These are phyloP conservation scores for Scytalidium lignicola DNA, from an alignment of 2,329 filamentous ascomycete genomes.

Conservation along the genomic window DNA sequence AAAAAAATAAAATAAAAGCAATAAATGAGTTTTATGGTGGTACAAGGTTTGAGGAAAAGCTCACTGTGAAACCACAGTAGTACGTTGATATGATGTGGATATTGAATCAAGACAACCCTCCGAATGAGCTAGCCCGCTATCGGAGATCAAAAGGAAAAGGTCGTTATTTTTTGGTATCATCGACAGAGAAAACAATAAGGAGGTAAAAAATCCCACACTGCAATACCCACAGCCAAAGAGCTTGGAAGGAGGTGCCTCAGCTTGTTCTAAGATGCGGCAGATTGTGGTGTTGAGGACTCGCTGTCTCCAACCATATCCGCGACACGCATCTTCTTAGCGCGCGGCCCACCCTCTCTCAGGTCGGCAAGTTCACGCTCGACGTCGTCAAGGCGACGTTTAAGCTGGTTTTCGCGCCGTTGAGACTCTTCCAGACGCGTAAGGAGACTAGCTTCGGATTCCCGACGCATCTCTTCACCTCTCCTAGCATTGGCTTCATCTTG, in stretches of 20 bases:
- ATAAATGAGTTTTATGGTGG: not conserved
- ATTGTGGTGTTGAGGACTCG: slow-evolving; percentile 26
- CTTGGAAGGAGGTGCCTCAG: slow-evolving; percentile 13
- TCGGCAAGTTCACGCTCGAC: slow-evolving; percentile 52
- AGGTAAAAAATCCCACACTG: slow-evolving; percentile 6
- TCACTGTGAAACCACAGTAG: not conserved
- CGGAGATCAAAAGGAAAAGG: slow-evolving; percentile 7
- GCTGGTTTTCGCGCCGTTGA: slow-evolving; percentile 70
- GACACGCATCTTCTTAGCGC: slow-evolving; percentile 51
- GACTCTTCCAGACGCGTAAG: slow-evolving; percentile 68
- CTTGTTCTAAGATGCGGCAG: slow-evolving; percentile 15
- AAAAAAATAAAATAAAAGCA: not conserved
- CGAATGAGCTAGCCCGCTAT: not conserved
- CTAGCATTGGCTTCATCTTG: slow-evolving; percentile 66
- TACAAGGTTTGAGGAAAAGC: not conserved
- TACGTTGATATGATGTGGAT: not conserved
- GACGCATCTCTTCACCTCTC: slow-evolving; percentile 52
- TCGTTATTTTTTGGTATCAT: slow-evolving; percentile 21
- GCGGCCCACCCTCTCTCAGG: slow-evolving; percentile 36
- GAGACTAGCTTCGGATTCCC: slow-evolving; percentile 49
- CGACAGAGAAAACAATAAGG: slow-evolving; percentile 14
- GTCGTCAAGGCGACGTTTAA: slow-evolving; percentile 79
- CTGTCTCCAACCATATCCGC: slow-evolving; percentile 39
- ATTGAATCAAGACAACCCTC: not conserved
- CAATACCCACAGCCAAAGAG: slow-evolving; percentile 38